Percentiles rank a stretch among this genome's conserved stretches.
Evolutionary conservation across 257 asterid species (phyloP).

Genomic region (Solanum ossicruentum): DNA sequence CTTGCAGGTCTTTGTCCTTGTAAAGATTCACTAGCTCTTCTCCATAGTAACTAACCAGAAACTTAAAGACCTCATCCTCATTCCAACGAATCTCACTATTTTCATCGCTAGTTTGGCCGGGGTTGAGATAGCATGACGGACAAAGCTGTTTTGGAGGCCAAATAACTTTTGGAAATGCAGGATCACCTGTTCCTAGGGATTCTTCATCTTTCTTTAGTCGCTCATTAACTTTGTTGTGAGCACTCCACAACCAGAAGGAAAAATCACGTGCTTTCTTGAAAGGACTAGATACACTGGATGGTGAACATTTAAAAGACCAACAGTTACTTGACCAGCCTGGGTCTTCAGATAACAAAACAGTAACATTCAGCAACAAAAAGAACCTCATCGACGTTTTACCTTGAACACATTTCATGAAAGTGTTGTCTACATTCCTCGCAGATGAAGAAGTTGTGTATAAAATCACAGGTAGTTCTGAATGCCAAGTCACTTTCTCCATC

Average conservation of each 20-base stretch:
- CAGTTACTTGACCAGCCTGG: not conserved
- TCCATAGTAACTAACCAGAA: conserved; percentile 60
- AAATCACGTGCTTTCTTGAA: conserved; percentile 57
- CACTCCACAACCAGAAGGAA: conserved; percentile 77
- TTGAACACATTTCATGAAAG: conserved; percentile 73
- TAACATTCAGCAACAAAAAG: not conserved
- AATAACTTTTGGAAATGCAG: conserved; percentile 55
- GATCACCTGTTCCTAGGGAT: conserved; percentile 54
- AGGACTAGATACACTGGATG: conserved; percentile 61
- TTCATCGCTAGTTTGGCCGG: conserved; percentile 4
- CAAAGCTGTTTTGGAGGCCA: conserved; percentile 87
- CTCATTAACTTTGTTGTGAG: conserved; percentile 81
- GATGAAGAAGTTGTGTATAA: conserved; percentile 60
- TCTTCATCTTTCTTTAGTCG: conserved; percentile 72
- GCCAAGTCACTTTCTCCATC: conserved; percentile 79
- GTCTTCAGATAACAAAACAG: not conserved
- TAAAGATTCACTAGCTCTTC: conserved; percentile 26
- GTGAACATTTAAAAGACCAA: not conserved
- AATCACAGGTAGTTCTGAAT: conserved; percentile 63
- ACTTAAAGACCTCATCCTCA: conserved; percentile 42
- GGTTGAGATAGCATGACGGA: conserved; percentile 49
- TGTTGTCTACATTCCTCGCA: conserved; percentile 95
- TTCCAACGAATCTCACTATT: conserved; percentile 35
- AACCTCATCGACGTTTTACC: conserved; percentile 23
- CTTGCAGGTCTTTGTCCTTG: conserved; percentile 45